Percentiles rank a stretch among this genome's conserved stretches.
These are phyloP conservation scores for Candida palmyrensis DNA, from an alignment of 805 yeast species.

Conservation along the genomic window DNA sequence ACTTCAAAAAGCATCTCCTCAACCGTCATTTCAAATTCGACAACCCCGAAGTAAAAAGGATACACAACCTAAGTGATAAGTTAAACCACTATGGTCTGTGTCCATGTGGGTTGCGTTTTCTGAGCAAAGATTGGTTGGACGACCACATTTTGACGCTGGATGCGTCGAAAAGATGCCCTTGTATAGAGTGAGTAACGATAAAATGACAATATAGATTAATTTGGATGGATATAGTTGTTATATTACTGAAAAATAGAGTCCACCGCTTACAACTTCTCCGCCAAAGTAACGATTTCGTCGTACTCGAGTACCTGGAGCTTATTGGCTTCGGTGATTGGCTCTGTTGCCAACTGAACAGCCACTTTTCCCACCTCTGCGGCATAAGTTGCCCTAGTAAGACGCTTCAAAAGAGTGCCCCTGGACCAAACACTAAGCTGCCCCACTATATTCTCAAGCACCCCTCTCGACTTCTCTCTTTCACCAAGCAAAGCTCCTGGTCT, in stretches of 20 bases:
- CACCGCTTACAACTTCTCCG: slow-evolving; percentile 9
- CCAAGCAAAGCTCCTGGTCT: slow-evolving; percentile 78
- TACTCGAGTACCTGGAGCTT: slow-evolving; percentile 18
- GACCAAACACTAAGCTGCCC: slow-evolving; percentile 16
- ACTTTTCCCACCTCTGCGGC: slow-evolving; percentile 65
- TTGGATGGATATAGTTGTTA: too few species aligned
- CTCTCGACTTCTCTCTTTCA: slow-evolving; percentile 43
- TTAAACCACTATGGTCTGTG: slow-evolving; percentile 49
- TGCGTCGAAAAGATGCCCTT: slow-evolving; percentile 14
- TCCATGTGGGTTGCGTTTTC: slow-evolving; percentile 30
- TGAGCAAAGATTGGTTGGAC: slow-evolving; percentile 32
- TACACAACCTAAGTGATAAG: slow-evolving; percentile 50
- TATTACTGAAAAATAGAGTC: too few species aligned
- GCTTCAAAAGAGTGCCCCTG: background rate
- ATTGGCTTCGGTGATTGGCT: slow-evolving; percentile 9
- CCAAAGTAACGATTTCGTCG: slow-evolving; percentile 16
- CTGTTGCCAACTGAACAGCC: slow-evolving; percentile 39
- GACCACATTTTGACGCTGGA: slow-evolving; percentile 27
- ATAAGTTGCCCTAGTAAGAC: slow-evolving; percentile 38
- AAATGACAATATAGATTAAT: too few species aligned
- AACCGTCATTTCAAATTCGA: slow-evolving; percentile 58
- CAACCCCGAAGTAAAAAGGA: slow-evolving; percentile 35
- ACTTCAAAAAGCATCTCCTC: slow-evolving; percentile 59
- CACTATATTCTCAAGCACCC: slow-evolving; percentile 25
- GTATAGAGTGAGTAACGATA: too few species aligned